These are phyloP conservation scores for Musa schizocarpa DNA, from an alignment of 176 grass and related monocot species.

Conservation along the genomic window DNA sequence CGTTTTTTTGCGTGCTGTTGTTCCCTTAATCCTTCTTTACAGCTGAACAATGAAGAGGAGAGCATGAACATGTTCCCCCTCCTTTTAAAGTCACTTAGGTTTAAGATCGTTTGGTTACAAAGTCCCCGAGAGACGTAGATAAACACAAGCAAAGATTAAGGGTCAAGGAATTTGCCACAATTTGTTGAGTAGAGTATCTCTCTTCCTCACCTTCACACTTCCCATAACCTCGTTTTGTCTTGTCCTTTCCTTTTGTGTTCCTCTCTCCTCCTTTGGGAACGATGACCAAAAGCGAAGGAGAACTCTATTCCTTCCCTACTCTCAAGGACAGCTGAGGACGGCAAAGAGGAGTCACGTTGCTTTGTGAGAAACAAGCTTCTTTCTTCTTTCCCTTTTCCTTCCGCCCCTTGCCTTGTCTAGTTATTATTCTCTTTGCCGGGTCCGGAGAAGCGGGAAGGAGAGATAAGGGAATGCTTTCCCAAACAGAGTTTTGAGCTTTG, in stretches of 20 bases:
- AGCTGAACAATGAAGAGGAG: neutral
- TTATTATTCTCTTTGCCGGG: neutral
- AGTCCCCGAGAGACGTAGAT: neutral
- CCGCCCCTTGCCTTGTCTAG: neutral
- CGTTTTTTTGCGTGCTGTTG: neutral
- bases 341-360: neutral
- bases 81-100: too few relatives aligned
- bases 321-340: neutral
- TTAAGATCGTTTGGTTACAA: too few relatives aligned
- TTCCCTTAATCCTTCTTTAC: too few relatives aligned
- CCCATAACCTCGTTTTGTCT: conserved; percentile 4
- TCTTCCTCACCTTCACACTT: neutral
- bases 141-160: conserved; percentile 36
- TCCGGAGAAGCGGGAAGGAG: neutral
- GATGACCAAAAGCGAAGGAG: conserved; percentile 55
- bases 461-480: too few relatives aligned
- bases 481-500: too few relatives aligned
- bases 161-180: conserved; percentile 32
- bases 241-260: neutral
- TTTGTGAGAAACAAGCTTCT: conserved; percentile 1
- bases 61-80: neutral
- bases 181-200: conserved; percentile 29
- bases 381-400: neutral
- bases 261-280: conserved; percentile 15
- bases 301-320: conserved; percentile 59